Conservation (phyloP, 75 land plant genomes). For the Cryptomeria japonica region DNA sequence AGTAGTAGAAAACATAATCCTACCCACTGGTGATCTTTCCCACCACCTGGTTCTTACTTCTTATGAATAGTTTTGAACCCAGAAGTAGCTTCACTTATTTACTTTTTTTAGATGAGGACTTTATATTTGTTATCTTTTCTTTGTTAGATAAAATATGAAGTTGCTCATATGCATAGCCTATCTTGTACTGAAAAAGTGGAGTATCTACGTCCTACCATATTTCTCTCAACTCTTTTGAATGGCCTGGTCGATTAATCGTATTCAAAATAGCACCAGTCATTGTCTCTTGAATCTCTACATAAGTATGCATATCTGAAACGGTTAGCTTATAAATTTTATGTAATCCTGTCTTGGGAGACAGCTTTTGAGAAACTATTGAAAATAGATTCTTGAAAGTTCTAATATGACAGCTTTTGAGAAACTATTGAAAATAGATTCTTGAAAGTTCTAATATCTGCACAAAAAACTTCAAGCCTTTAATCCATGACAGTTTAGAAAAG, state of each 20-base stretch:
- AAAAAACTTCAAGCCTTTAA: background rate
- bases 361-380: background rate
- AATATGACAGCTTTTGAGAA: background rate
- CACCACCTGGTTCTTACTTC: too few relatives aligned
- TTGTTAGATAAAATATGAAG: background rate
- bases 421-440: background rate
- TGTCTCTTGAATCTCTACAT: background rate
- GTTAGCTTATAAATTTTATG: background rate
- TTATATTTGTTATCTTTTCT: too few relatives aligned
- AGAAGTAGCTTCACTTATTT: too few relatives aligned
- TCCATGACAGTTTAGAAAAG: background rate
- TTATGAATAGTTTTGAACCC: too few relatives aligned
- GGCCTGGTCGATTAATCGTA: background rate
- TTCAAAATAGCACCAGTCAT: background rate
- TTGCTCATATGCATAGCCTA: background rate
- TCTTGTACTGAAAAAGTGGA: background rate
- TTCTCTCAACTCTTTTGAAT: background rate
- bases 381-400: background rate
- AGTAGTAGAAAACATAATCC: too few relatives aligned
- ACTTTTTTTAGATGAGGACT: too few relatives aligned
- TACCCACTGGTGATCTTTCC: too few relatives aligned
- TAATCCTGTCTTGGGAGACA: background rate
- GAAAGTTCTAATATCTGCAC: background rate
- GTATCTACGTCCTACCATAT: background rate
- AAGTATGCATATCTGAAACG: background rate